phyloP scores from a whole-genome alignment of 1,139 yeast genomes.

The Dujonia santamariae region DNA sequence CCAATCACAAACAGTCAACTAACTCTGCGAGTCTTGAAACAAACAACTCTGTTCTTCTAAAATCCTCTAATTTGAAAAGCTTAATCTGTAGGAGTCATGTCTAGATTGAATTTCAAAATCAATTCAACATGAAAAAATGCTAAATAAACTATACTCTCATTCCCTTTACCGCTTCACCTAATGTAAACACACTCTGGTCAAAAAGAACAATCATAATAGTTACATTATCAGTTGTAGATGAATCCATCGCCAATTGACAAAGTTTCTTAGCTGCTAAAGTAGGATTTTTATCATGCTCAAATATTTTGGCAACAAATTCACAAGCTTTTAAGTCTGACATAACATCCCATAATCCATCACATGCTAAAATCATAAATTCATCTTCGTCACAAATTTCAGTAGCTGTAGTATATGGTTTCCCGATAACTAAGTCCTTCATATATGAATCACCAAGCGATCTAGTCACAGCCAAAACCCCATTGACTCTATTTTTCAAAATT shows the following conservation, averaged over 20 bases:
- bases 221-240: constrained; percentile 85
- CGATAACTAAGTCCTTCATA: constrained; percentile 86
- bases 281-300: constrained; percentile 34
- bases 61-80: no score
- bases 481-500: constrained; percentile 86
- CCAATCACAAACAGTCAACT: no score
- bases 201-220: constrained; percentile 85
- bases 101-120: no score
- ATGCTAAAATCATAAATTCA: constrained; percentile 78
- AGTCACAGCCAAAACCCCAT: constrained; percentile 94
- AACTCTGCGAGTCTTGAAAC: no score
- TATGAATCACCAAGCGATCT: constrained; percentile 93
- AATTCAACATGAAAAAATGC: no score
- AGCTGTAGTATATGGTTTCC: constrained; percentile 89
- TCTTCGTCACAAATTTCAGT: constrained; percentile 67
- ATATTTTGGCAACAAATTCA: constrained; percentile 52
- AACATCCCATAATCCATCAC: constrained; percentile 97
- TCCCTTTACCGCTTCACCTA: constrained; percentile 7
- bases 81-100: no score
- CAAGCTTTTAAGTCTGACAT: constrained; percentile 80
- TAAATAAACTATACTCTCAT: constrained; percentile 2
- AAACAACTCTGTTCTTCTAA: no score
- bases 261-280: constrained; percentile 59
- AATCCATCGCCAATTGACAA: constrained; percentile 74
- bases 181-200: constrained; percentile 42